phyloP scores from a whole-genome alignment of 1,284 basidiomycete species.

The Meira nashicola region DNA sequence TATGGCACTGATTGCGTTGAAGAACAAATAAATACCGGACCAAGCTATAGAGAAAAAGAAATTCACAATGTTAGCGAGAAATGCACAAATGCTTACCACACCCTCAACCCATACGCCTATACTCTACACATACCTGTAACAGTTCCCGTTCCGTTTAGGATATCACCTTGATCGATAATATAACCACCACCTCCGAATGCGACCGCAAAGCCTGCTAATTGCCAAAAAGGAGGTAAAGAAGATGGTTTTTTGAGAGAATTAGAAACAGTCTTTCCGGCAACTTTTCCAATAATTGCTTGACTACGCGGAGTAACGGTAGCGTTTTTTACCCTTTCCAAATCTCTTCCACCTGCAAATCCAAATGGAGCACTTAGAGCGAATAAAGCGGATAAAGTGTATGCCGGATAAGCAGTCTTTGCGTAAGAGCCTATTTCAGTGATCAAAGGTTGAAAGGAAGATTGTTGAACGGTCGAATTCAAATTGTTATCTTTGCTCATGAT shows the following conservation, averaged over 20 bases:
- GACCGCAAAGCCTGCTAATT: slow-evolving; percentile 35
- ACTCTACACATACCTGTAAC: slow-evolving; percentile 20
- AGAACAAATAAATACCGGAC: slow-evolving; percentile 43
- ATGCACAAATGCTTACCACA: background rate
- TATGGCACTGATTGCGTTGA: slow-evolving; percentile 28
- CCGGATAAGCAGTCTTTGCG: slow-evolving; percentile 2
- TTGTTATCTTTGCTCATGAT: too few relatives aligned
- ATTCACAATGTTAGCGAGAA: background rate
- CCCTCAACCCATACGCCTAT: background rate
- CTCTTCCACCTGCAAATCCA: slow-evolving; percentile 9
- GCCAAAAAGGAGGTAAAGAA: slow-evolving; percentile 43
- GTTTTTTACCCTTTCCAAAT: background rate
- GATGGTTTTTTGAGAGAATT: slow-evolving; percentile 1
- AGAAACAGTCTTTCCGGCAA: background rate
- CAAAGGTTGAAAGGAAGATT: slow-evolving; percentile 3
- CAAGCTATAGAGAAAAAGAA: slow-evolving; percentile 23
- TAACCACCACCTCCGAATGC: slow-evolving; percentile 43
- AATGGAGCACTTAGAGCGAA: slow-evolving; percentile 9
- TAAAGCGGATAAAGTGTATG: background rate
- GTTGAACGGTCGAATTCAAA: too few relatives aligned
- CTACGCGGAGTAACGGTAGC: background rate
- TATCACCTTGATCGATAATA: slow-evolving; percentile 44
- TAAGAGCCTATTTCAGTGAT: background rate
- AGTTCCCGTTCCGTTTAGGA: slow-evolving; percentile 42
- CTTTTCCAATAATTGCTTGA: background rate